Base-by-base conservation (phyloP, 2,329 filamentous ascomycete species). In the Colletotrichum limetticola region DNA sequence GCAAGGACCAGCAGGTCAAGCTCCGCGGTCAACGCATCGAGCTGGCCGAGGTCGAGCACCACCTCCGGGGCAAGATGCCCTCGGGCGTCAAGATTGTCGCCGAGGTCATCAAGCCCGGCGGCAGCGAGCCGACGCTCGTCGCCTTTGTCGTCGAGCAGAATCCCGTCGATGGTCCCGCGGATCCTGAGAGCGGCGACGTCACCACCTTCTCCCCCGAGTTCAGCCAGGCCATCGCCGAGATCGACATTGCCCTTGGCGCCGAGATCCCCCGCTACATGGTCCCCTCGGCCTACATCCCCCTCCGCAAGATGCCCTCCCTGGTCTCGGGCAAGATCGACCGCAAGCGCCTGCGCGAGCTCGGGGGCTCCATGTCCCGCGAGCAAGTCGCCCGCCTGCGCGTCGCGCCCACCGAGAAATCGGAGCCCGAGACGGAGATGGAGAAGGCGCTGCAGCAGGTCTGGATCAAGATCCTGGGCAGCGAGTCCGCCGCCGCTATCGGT, bases 1-100 rank as follows among this genome's bases (percentile, higher is more conserved):
- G 92, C 61, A 91, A 91, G 75, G 92, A 93, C 76, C 88, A 88
- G n/a, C 91, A 92, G 79, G 88, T 92, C 67, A 94, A 94, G 80
- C 82, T 93, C 32, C 85, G 87, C 12, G 93, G 93, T 30, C 91
- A 90, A 75, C 84, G 91, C 67, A 87, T 92, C 64, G 93, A 91
- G 80, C 84, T 91, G 24, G 84, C 85, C 1, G 87, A 89, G 75
- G 86, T 89, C 7, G 87, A 88, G 75, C 84, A 86, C 68, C 84
- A 88, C 72, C 83, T 88, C 69, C 80, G 82, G 14, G 79, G 81
- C n/a, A 83, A 83, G 28, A 78, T 89, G 37, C 85, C 86, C 0
- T 68, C 79, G 0, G 82, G 82, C 2, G 82, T 84, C 30, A 84
- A 82, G 59, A 84, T 88, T 1, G 85, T 83, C 0, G 85, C 85